A percentile compares a stretch with the other conserved stretches of the same genome.
These are phyloP conservation scores for Erigeron philadelphicus DNA, from an alignment of 140 eudicot genomes.

Conservation along the genomic window DNA sequence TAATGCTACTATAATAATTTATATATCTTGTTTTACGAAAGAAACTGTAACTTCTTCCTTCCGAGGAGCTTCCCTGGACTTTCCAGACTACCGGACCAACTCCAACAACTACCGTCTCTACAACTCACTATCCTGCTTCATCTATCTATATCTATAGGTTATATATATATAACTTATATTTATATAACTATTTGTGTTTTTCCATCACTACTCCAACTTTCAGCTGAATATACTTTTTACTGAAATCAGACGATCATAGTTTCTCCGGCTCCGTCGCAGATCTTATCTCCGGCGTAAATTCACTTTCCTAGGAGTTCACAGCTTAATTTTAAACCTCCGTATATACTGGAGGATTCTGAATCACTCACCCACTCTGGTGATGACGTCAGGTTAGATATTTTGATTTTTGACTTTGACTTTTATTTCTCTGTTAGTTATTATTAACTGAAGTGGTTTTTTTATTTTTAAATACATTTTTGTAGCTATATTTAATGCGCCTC, in stretches of 20 bases:
- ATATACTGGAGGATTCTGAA: background rate
- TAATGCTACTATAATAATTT: no score
- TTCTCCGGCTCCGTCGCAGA: slow-evolving; percentile 15
- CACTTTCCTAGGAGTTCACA: background rate
- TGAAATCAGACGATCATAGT: slow-evolving; percentile 19
- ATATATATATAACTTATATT: no score
- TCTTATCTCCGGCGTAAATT: slow-evolving; percentile 16
- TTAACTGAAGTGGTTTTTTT: no score
- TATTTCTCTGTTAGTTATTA: background rate
- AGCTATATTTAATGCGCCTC: background rate
- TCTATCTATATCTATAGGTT: no score
- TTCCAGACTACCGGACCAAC: no score
- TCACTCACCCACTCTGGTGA: slow-evolving; percentile 24
- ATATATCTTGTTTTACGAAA: no score
- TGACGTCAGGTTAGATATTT: slow-evolving; percentile 32
- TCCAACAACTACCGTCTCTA: no score
- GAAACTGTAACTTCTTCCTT: no score
- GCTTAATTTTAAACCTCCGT: slow-evolving; percentile 7
- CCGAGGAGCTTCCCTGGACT: no score
- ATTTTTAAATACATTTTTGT: no score
- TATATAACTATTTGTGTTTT: background rate
- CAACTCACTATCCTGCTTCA: no score
- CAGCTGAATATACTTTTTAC: background rate
- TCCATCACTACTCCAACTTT: background rate
- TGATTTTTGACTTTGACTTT: background rate